Evolutionary conservation across 2,329 filamentous ascomycete species (phyloP).

Genomic region (Neodidymelliopsis sp.): DNA sequence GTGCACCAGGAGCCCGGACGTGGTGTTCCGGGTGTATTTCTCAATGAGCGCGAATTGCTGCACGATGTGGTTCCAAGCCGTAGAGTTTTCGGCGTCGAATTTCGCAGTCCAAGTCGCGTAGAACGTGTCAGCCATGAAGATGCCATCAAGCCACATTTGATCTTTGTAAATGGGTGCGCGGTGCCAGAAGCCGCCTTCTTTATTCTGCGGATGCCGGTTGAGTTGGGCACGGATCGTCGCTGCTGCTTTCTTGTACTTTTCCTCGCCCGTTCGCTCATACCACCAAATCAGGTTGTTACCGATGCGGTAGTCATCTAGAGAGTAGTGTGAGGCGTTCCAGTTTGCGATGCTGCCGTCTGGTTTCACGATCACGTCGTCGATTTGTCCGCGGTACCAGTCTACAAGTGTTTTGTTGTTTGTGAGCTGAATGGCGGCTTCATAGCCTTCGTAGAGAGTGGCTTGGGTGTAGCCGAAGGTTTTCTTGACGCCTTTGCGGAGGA

Average conservation of each 20-base stretch:
- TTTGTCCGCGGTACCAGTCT: conserved; percentile 52
- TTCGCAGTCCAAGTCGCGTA: conserved; percentile 38
- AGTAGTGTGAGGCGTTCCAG: conserved; percentile 56
- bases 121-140: conserved; percentile 44
- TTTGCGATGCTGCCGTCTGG: conserved; percentile 53
- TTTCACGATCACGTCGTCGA: conserved; percentile 52
- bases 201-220: conserved; percentile 56
- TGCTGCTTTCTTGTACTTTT: conserved; percentile 57
- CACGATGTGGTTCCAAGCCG: conserved; percentile 50
- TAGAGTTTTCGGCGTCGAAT: conserved; percentile 38
- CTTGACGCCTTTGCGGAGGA: conserved; percentile 5
- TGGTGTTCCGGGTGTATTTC: conserved; percentile 25
- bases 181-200: conserved; percentile 62
- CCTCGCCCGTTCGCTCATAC: conserved; percentile 45
- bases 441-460: conserved; percentile 49
- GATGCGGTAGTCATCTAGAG: conserved; percentile 57
- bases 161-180: conserved; percentile 53
- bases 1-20: conserved; percentile 27
- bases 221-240: conserved; percentile 54
- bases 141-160: conserved; percentile 64
- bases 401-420: conserved; percentile 53
- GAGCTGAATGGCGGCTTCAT: conserved; percentile 54
- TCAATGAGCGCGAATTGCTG: conserved; percentile 33
- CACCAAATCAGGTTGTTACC: conserved; percentile 57
- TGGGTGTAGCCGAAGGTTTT: conserved; percentile 11